Evolutionary conservation across 2,329 filamentous ascomycete genomes (phyloP).

Genomic region (Endoconidiophora polonica): DNA sequence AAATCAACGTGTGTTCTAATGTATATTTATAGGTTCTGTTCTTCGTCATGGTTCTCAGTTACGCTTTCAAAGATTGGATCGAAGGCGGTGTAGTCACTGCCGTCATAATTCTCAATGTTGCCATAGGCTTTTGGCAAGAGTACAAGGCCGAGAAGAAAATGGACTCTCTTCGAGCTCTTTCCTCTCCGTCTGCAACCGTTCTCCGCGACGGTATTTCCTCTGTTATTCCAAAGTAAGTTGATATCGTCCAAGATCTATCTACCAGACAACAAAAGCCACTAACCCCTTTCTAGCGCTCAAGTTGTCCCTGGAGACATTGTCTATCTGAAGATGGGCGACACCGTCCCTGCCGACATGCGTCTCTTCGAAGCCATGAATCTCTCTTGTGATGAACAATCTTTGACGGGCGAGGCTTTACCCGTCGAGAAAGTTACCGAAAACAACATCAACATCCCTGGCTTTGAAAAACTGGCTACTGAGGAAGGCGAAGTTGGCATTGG

Average conservation of each 20-base stretch:
- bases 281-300: conserved; percentile 28
- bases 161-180: conserved; percentile 44
- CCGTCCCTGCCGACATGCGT: conserved; percentile 56
- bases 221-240: conserved; percentile 39
- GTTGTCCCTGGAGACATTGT: conserved; percentile 59
- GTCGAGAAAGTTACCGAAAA: conserved; percentile 47
- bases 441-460: conserved; percentile 27
- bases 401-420: conserved; percentile 61
- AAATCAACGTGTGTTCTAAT: conserved; percentile 16
- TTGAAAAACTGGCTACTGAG: conserved; percentile 27
- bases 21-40: conserved; percentile 43
- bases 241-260: background rate
- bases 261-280: conserved; percentile 5
- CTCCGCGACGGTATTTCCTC: conserved; percentile 41
- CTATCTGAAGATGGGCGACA: conserved; percentile 53
- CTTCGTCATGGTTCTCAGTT: conserved; percentile 59
- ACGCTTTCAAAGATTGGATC: conserved; percentile 49
- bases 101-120: conserved; percentile 52
- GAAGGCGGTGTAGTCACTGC: conserved; percentile 51
- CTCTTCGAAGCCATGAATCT: conserved; percentile 61
- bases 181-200: conserved; percentile 45
- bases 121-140: conserved; percentile 50
- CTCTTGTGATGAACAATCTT: conserved; percentile 59
- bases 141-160: conserved; percentile 50
- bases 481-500: conserved; percentile 45